Evolutionary conservation across 768 basidiomycete genomes (phyloP).

Genomic region (Epithele typhae): DNA sequence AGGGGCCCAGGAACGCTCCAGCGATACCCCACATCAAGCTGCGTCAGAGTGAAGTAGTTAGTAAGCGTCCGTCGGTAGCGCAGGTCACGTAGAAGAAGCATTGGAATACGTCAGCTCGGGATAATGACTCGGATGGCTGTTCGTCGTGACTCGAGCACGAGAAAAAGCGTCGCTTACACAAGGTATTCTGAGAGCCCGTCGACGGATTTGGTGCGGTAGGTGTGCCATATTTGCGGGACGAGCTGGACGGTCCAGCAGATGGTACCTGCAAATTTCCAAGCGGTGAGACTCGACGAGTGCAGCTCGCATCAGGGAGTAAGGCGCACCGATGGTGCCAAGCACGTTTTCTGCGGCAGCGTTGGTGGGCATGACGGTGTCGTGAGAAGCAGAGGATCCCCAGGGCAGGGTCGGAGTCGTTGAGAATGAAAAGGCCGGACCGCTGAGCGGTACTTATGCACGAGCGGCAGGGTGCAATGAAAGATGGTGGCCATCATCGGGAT

Average conservation of each 20-base stretch:
- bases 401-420: too few species aligned
- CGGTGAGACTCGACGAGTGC: too few species aligned
- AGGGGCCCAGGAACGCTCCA: constrained; percentile 61
- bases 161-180: constrained; percentile 20
- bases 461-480: too few species aligned
- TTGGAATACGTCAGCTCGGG: not conserved
- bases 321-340: constrained; percentile 61
- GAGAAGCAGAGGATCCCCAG: too few species aligned
- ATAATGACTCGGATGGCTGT: too few species aligned
- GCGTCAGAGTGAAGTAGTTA: not conserved
- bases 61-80: not conserved
- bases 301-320: not conserved
- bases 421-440: too few species aligned
- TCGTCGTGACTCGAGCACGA: not conserved
- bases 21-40: constrained; percentile 63
- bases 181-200: constrained; percentile 51
- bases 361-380: constrained; percentile 32
- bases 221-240: constrained; percentile 73
- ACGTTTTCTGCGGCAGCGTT: constrained; percentile 61
- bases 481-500: too few species aligned
- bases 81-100: not conserved
- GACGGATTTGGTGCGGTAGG: constrained; percentile 60
- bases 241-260: constrained; percentile 65
- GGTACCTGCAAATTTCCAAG: constrained; percentile 52
- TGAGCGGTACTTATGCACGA: too few species aligned